A percentile compares a stretch with the other conserved stretches of the same genome.
Evolutionary conservation across 345 rosid genomes (phyloP).

Genomic region (Salix exigua): DNA sequence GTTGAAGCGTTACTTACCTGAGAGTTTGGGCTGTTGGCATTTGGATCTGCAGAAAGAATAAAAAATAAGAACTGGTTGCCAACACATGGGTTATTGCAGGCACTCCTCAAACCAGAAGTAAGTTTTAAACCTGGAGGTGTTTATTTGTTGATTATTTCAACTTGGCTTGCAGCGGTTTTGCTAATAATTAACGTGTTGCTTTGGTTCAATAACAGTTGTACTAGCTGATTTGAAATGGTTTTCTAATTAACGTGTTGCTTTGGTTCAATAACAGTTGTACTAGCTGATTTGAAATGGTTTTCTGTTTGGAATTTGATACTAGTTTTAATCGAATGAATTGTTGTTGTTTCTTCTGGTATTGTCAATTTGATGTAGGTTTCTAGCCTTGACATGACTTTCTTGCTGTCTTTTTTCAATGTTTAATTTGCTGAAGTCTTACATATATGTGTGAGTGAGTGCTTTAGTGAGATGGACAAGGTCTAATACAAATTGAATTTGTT

Average conservation of each 20-base stretch:
- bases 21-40: too few relatives aligned
- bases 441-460: not conserved
- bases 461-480: not conserved
- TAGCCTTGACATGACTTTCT: not conserved
- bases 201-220: too few relatives aligned
- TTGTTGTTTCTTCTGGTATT: not conserved
- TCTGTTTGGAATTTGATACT: not conserved
- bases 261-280: too few relatives aligned
- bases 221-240: too few relatives aligned
- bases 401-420: not conserved
- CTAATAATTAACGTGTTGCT: not conserved
- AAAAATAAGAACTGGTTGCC: too few relatives aligned
- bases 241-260: too few relatives aligned
- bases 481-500: not conserved
- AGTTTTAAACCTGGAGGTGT: not conserved
- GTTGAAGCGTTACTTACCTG: too few relatives aligned
- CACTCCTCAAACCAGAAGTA: conserved; percentile 83
- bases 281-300: too few relatives aligned
- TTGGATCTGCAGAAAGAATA: too few relatives aligned
- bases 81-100: conserved; percentile 98
- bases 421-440: not conserved
- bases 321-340: not conserved
- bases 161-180: not conserved
- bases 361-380: not conserved
- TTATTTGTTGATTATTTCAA: not conserved